phyloP scores from a whole-genome alignment of 2,329 filamentous ascomycete genomes.

The Davidsoniella eucalypti region DNA sequence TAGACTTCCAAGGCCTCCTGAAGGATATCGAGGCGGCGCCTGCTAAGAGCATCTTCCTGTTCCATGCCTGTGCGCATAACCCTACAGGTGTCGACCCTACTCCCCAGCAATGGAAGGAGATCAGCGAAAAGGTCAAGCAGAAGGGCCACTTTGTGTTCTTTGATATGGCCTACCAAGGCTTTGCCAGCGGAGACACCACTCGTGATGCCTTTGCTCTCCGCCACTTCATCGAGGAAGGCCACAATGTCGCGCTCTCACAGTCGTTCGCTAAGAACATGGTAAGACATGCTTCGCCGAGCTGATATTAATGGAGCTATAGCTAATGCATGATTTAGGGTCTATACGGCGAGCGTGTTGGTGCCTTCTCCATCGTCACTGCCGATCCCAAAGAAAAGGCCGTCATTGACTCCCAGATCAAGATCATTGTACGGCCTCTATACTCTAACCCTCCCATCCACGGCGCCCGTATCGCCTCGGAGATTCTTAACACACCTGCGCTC shows the following conservation, averaged over 20 bases:
- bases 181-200: conserved; percentile 82
- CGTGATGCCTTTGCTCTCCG: conserved; percentile 86
- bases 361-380: conserved; percentile 81
- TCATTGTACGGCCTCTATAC: conserved; percentile 90
- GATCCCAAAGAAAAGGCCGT: conserved; percentile 85
- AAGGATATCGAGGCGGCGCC: conserved; percentile 81
- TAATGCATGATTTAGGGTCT: conserved; percentile 47
- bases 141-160: conserved; percentile 90
- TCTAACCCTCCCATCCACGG: conserved; percentile 97
- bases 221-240: conserved; percentile 83
- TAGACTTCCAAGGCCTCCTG: conserved; percentile 90
- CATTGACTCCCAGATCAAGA: conserved; percentile 95
- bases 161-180: conserved; percentile 99
- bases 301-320: background rate
- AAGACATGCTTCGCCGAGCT: conserved; percentile 16
- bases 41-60: conserved; percentile 72
- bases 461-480: conserved; percentile 80
- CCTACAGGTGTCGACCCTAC: conserved; percentile 93
- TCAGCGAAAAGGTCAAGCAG: conserved; percentile 72
- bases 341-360: conserved; percentile 94
- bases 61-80: conserved; percentile 97
- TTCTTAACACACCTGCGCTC: conserved; percentile 69
- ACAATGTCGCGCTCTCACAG: conserved; percentile 76
- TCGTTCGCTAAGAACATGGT: conserved; percentile 99
- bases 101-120: conserved; percentile 78